Evolutionary conservation across 306 rosid species (phyloP), one percentile per base, ranked within the genome.

Genomic region (Vicia faba): DNA sequence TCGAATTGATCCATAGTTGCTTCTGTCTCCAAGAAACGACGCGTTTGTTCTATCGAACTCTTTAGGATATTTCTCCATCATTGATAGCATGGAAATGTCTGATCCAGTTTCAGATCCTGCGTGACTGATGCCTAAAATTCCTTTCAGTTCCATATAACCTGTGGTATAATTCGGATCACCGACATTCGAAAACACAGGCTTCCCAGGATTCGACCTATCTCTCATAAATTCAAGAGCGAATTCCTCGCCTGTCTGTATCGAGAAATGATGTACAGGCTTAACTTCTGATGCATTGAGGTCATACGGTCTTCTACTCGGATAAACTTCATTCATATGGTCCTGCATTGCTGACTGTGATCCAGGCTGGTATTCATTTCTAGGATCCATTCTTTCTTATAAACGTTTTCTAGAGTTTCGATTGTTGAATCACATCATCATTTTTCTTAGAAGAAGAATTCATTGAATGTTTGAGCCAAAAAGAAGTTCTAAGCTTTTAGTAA

Each of bases 161-260:
- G 88, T n/a, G 54, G 88, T 18, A 60, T 69, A 70, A 69, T 78
- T 78, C 61, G 90, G 72, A 38, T 86, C 92, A 53, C 83, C 64
- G 23, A 81, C 68, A 74, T 79, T 80, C 40, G 88, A 75, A 75
- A 77, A 41, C 33, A 81, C 69, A 5, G 84, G 88, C 54, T 83
- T 87, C 61, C 80, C 55, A 4, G 71, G 78, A 68, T 79, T 86
- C 64, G 83, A 88, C 75, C 91, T 79, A 48, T 89, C 96, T 67
- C 92, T 77, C 92, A 89, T 89, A 71, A 89, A 86, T 64, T 89
- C 92, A 53, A 89, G 84, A 71, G 95, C 68, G 45, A 88, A 89
- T 64, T 89, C 96, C 90, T 89, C 92, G 18, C 92, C 96, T 3
- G 96, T 89, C 76, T 84, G 92, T 69, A 89, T 89, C 35, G 92